A percentile compares a stretch with the other conserved stretches of the same genome.
Evolutionary conservation across 2,329 filamentous ascomycete genomes (phyloP).

Genomic region (Pestalotiopsis sp.): DNA sequence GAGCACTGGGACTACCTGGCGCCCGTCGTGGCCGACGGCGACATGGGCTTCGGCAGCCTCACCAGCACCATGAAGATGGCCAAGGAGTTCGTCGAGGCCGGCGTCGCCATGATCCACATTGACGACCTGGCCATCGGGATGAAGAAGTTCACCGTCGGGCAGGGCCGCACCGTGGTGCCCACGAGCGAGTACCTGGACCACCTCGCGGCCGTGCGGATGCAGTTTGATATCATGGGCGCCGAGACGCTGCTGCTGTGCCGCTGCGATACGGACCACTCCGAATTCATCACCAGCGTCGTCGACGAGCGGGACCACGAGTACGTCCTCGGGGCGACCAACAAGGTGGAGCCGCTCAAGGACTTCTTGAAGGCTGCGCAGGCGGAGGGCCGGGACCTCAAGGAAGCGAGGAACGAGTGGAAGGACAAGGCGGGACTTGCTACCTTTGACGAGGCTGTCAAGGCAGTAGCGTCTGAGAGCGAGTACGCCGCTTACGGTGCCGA

Average conservation of each 20-base stretch:
- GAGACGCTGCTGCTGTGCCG: constrained; percentile 41
- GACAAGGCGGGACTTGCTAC: constrained; percentile 31
- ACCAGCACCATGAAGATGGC: constrained; percentile 44
- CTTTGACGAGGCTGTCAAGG: constrained; percentile 38
- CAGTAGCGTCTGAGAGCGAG: constrained; percentile 26
- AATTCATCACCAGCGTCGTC: constrained; percentile 41
- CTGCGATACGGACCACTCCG: constrained; percentile 39
- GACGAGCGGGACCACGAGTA: constrained; percentile 42
- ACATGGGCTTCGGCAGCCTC: constrained; percentile 45
- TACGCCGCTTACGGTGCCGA: constrained; percentile 27
- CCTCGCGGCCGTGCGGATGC: constrained; percentile 38
- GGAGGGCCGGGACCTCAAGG: constrained; percentile 27
- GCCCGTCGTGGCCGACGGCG: constrained; percentile 43
- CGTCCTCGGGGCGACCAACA: constrained; percentile 39
- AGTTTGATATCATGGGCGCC: constrained; percentile 43
- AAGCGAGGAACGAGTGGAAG: constrained; percentile 35
- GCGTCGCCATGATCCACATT: constrained; percentile 45
- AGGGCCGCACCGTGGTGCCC: constrained; percentile 42
- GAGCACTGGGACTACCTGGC: constrained; percentile 42
- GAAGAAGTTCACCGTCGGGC: constrained; percentile 45
- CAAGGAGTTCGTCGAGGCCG: constrained; percentile 42
- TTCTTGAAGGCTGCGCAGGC: constrained; percentile 26
- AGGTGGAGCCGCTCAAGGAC: constrained; percentile 30
- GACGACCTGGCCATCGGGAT: constrained; percentile 45
- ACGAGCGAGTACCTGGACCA: constrained; percentile 40